phyloP scores from a whole-genome alignment of 2,329 filamentous ascomycete genomes.

The Penicillium sumatraense region DNA sequence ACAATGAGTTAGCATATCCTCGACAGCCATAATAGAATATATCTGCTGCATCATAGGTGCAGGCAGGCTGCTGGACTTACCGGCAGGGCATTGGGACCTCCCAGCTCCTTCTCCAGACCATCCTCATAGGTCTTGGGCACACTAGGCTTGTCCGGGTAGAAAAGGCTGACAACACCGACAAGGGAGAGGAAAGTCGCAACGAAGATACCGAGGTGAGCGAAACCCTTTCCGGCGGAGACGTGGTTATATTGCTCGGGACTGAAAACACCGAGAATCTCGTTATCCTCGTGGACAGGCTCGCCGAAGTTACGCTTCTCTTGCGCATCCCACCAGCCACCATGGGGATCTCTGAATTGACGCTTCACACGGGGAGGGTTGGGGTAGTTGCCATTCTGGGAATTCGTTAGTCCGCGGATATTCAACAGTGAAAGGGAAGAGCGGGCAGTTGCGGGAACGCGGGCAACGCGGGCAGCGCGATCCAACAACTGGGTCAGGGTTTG shows the following conservation, averaged over 20 bases:
- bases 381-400: constrained; percentile 51
- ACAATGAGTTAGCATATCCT: constrained; percentile 21
- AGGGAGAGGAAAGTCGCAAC: constrained; percentile 66
- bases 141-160: constrained; percentile 73
- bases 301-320: constrained; percentile 97
- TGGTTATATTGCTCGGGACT: constrained; percentile 89
- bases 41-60: neutral
- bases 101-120: constrained; percentile 75
- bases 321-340: constrained; percentile 95
- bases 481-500: no score
- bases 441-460: neutral
- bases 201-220: constrained; percentile 71
- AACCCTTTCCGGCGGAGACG: constrained; percentile 71
- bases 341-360: constrained; percentile 88
- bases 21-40: neutral
- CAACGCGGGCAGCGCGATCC: no score
- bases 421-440: neutral
- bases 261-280: constrained; percentile 90
- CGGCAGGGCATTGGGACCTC: constrained; percentile 68
- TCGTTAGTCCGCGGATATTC: constrained; percentile 21
- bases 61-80: constrained; percentile 53
- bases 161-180: constrained; percentile 68
- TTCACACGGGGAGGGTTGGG: constrained; percentile 67
- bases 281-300: constrained; percentile 95
- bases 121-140: constrained; percentile 70